These are phyloP conservation scores for Clathrospora elynae DNA, from an alignment of 2,329 filamentous ascomycete genomes.

Conservation along the genomic window DNA sequence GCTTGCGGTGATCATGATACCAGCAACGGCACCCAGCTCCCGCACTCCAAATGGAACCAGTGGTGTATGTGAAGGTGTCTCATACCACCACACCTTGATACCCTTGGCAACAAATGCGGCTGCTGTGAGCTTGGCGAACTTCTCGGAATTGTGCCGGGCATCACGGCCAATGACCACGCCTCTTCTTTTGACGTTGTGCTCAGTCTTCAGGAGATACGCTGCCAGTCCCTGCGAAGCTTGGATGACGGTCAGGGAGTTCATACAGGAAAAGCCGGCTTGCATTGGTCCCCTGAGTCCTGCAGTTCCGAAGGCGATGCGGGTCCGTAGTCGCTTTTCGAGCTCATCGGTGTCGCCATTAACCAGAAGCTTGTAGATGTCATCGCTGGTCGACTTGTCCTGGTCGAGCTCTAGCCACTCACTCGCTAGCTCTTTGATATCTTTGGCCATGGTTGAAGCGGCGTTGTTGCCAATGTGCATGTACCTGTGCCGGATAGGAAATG, in stretches of 20 bases:
- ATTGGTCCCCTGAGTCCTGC: constrained; percentile 67
- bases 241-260: constrained; percentile 65
- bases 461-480: background rate
- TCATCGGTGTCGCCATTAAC: constrained; percentile 53
- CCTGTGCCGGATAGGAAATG: no score
- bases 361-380: constrained; percentile 60
- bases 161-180: constrained; percentile 67
- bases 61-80: constrained; percentile 62
- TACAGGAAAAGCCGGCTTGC: constrained; percentile 67
- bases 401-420: constrained; percentile 65
- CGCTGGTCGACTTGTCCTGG: constrained; percentile 58
- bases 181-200: constrained; percentile 49
- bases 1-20: constrained; percentile 70
- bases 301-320: constrained; percentile 66
- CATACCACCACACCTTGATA: constrained; percentile 65
- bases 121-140: constrained; percentile 65
- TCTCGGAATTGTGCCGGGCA: constrained; percentile 65
- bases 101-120: constrained; percentile 63
- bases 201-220: constrained; percentile 59
- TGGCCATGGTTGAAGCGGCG: constrained; percentile 32
- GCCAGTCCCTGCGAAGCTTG: constrained; percentile 70
- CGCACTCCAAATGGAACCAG: constrained; percentile 66
- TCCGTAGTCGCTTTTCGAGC: constrained; percentile 59
- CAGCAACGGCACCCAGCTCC: constrained; percentile 60
- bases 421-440: constrained; percentile 52